Percentiles rank a stretch among this genome's conserved stretches.
Evolutionary conservation across 371 early-diverging fungal genomes (phyloP).

Genomic region (Mortierella polycephala): DNA sequence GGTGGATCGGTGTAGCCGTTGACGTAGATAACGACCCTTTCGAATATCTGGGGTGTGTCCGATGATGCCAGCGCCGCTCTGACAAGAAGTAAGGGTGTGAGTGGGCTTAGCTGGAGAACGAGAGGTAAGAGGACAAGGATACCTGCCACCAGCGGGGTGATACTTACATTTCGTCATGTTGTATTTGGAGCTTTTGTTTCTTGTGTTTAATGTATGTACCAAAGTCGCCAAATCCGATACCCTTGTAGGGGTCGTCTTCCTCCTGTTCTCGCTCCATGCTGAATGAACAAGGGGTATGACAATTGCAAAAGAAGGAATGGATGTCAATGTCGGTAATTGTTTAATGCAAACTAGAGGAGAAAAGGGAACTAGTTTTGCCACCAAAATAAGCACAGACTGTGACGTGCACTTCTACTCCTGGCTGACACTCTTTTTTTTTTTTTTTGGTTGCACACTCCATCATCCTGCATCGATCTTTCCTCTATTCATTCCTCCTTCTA

Average conservation of each 20-base stretch:
- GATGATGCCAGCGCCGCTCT: conserved; percentile 27
- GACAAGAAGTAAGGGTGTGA: background rate
- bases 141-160: no score
- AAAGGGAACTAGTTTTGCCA: conserved; percentile 6
- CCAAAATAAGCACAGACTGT: background rate
- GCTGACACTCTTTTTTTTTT: background rate
- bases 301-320: background rate
- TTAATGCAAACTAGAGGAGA: background rate
- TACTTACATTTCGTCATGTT: conserved; percentile 62
- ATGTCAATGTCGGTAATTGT: background rate
- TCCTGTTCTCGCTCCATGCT: conserved; percentile 23
- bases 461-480: background rate
- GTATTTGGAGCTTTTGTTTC: conserved; percentile 69
- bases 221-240: conserved; percentile 71
- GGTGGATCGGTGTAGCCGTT: conserved; percentile 78
- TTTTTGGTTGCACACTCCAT: background rate
- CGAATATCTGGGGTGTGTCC: conserved; percentile 60
- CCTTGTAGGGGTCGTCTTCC: conserved; percentile 59
- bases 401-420: background rate
- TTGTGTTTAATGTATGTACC: conserved; percentile 71
- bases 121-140: no score
- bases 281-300: background rate
- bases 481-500: no score
- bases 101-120: background rate
- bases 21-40: conserved; percentile 69